Percentiles rank a stretch among this genome's conserved stretches.
These are phyloP conservation scores for Agapanthus africanus DNA, from an alignment of 106 monocot genomes.

Conservation along the genomic window DNA sequence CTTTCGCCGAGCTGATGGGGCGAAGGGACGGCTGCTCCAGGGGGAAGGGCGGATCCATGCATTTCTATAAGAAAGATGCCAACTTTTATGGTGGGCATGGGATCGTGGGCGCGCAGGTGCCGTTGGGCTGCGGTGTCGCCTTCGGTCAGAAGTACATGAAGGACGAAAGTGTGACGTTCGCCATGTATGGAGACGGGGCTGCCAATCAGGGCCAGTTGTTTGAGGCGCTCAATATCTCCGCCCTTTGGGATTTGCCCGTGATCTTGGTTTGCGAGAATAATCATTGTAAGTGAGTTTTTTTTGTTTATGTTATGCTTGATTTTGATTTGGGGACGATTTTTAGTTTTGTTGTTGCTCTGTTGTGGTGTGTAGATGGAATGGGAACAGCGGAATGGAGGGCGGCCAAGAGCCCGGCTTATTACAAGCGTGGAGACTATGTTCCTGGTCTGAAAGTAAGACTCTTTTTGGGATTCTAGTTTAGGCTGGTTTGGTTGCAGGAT, in stretches of 20 bases:
- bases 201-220: constrained; percentile 85
- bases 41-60: constrained; percentile 88
- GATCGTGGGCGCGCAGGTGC: constrained; percentile 77
- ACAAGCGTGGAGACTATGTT: constrained; percentile 16
- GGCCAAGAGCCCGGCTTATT: constrained; percentile 14
- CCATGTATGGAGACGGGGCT: constrained; percentile 73
- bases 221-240: constrained; percentile 71
- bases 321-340: background rate
- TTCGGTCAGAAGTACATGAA: constrained; percentile 70
- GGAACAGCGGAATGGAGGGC: constrained; percentile 19
- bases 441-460: constrained; percentile 3
- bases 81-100: constrained; percentile 73
- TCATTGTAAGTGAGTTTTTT: constrained; percentile 36
- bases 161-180: constrained; percentile 61
- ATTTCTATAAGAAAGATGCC: constrained; percentile 74
- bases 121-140: constrained; percentile 68
- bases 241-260: constrained; percentile 66
- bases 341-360: background rate
- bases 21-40: constrained; percentile 52
- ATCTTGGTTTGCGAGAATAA: constrained; percentile 80
- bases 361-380: constrained; percentile 32
- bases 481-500: no score
- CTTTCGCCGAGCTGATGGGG: constrained; percentile 6
- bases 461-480: constrained; percentile 7
- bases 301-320: background rate